Evolutionary conservation across 192 early-diverging fungal species (phyloP).

Genomic region (Thamnidium elegans): DNA sequence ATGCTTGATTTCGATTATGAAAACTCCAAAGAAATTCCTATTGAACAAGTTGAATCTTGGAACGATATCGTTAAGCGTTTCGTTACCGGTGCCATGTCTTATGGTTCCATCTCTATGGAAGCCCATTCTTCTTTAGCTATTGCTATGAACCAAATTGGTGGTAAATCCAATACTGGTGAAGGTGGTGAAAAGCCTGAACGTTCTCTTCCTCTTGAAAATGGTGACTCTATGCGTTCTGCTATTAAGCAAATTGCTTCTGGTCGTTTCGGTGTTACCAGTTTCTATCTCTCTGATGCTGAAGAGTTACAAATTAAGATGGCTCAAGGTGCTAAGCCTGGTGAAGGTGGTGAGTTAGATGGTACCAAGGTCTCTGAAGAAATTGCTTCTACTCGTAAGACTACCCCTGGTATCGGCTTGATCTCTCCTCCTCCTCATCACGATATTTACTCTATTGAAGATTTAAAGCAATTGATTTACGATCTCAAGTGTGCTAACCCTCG

Average conservation of each 20-base stretch:
- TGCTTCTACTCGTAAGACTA: constrained; percentile 88
- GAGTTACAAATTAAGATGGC: constrained; percentile 99
- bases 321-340: constrained; percentile 98
- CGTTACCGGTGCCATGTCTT: constrained; percentile 98
- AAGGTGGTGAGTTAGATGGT: constrained; percentile 80
- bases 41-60: constrained; percentile 98
- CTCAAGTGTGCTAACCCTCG: constrained; percentile 90
- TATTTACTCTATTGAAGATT: constrained; percentile 98
- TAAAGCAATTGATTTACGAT: constrained; percentile 98
- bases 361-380: constrained; percentile 73
- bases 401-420: constrained; percentile 95
- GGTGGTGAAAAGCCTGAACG: constrained; percentile 94
- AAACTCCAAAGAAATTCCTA: constrained; percentile 67
- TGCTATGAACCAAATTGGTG: constrained; percentile 96
- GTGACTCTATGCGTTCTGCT: constrained; percentile 83
- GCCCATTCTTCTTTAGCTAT: constrained; percentile 88
- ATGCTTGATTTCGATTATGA: constrained; percentile 88
- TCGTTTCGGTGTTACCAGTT: constrained; percentile 96
- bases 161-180: constrained; percentile 99
- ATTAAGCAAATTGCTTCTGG: constrained; percentile 99
- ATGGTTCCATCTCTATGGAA: constrained; percentile 97
- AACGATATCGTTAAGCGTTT: constrained; percentile 92
- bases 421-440: constrained; percentile 99
- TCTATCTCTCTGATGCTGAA: constrained; percentile 92
- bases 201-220: constrained; percentile 68